Conservation (phyloP, 495 filamentous ascomycete species). For the Eremomyces bilateralis region DNA sequence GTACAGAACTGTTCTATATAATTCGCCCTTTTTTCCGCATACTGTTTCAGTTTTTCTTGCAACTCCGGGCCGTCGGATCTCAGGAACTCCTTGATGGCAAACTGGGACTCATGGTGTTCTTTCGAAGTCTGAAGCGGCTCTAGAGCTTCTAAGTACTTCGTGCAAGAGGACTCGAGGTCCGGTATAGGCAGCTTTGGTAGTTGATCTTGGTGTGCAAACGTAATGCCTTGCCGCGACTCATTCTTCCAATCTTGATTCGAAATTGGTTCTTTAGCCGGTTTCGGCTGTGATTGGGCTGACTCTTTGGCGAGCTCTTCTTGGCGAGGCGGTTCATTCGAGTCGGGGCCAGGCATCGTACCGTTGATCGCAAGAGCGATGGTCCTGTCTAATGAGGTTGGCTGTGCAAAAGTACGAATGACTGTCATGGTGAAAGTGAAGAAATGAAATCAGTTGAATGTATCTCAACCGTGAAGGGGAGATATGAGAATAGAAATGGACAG, state of each 20-base stretch:
- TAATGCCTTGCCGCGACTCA: slow-evolving; percentile 42
- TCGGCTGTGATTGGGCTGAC: slow-evolving; percentile 20
- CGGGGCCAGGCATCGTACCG: slow-evolving; percentile 13
- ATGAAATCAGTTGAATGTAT: slow-evolving; percentile 12
- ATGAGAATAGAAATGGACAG: slow-evolving; percentile 57
- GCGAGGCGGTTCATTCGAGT: slow-evolving; percentile 8
- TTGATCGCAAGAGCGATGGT: background rate
- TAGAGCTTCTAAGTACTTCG: slow-evolving; percentile 61
- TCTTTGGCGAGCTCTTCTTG: slow-evolving; percentile 21
- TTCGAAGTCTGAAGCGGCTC: slow-evolving; percentile 57
- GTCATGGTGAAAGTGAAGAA: slow-evolving; percentile 25
- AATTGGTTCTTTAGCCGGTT: slow-evolving; percentile 23
- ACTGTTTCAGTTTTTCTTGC: slow-evolving; percentile 77
- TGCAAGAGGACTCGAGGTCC: slow-evolving; percentile 61
- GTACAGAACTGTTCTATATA: slow-evolving; percentile 98
- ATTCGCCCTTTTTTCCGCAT: slow-evolving; percentile 80
- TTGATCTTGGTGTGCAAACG: slow-evolving; percentile 72
- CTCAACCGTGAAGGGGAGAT: slow-evolving; percentile 52
- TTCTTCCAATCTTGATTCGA: slow-evolving; percentile 18
- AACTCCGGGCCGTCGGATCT: slow-evolving; percentile 64
- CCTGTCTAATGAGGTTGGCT: slow-evolving; percentile 37
- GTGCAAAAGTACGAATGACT: slow-evolving; percentile 42
- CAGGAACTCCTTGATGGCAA: slow-evolving; percentile 69
- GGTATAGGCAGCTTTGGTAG: slow-evolving; percentile 88
- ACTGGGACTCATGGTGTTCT: slow-evolving; percentile 65